A percentile compares a stretch with the other conserved stretches of the same genome.
These are phyloP conservation scores for Kuraishia cidri DNA, from an alignment of 805 yeast species.

Conservation along the genomic window DNA sequence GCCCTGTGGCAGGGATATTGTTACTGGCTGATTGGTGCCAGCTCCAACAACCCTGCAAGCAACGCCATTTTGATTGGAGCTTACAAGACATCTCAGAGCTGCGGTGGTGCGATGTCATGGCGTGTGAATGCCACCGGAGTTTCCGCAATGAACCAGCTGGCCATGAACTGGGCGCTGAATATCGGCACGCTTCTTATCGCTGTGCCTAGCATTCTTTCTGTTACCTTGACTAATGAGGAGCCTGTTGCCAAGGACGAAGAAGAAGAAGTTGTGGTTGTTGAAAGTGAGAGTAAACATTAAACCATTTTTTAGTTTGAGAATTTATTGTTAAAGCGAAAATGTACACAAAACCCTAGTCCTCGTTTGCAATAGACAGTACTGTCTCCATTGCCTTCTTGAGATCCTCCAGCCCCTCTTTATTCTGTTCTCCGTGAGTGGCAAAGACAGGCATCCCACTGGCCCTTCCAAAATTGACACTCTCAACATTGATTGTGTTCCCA, in stretches of 20 bases:
- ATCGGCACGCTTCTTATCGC: conserved; percentile 39
- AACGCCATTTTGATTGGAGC: conserved; percentile 49
- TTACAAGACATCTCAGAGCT: conserved; percentile 56
- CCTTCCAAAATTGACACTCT: conserved; percentile 6
- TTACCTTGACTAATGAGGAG: background rate
- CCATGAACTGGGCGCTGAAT: conserved; percentile 41
- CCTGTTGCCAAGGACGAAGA: background rate
- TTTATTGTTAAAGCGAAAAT: too few relatives aligned
- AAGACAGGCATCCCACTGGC: conserved; percentile 6
- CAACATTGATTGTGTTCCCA: background rate
- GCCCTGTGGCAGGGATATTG: conserved; percentile 51
- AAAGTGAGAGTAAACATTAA: too few relatives aligned
- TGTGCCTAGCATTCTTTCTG: conserved; percentile 20
- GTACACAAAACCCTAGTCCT: too few relatives aligned
- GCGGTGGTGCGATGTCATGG: conserved; percentile 58
- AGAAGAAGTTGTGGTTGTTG: background rate
- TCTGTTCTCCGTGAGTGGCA: background rate
- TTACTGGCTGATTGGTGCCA: conserved; percentile 51
- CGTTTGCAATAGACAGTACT: too few relatives aligned
- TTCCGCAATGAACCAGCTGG: conserved; percentile 31
- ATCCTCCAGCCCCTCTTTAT: conserved; percentile 3
- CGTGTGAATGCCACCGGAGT: conserved; percentile 34
- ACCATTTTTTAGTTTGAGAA: too few relatives aligned
- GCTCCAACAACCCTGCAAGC: conserved; percentile 48
- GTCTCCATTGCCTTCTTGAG: conserved; percentile 5